A percentile compares a stretch with the other conserved stretches of the same genome.
Evolutionary conservation across 139 green algal genomes (phyloP).

Genomic region (Tetradesmus lagerheimii): DNA sequence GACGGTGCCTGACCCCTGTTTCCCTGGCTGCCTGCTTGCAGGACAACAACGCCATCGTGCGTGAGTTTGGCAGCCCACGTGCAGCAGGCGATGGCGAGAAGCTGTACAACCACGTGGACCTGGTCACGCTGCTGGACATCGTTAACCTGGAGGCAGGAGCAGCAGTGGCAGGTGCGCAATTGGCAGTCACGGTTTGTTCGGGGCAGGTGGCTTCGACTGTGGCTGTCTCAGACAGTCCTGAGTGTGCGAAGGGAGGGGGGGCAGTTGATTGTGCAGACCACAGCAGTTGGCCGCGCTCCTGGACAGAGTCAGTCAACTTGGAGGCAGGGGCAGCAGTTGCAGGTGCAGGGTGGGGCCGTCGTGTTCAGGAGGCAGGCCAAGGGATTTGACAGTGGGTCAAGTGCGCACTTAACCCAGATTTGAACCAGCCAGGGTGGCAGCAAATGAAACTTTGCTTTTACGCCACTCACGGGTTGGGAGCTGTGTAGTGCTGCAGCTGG

Average conservation of each 20-base stretch:
- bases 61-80: conserved; percentile 70
- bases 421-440: no score
- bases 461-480: no score
- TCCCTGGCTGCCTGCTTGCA: conserved; percentile 43
- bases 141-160: conserved; percentile 92
- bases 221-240: no score
- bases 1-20: neutral
- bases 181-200: no score
- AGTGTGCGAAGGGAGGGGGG: no score
- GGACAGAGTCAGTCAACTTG: neutral
- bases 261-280: no score
- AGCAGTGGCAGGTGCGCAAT: conserved; percentile 56
- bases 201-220: neutral
- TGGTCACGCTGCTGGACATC: conserved; percentile 94
- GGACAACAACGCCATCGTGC: conserved; percentile 93
- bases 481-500: no score
- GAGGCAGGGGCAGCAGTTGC: neutral
- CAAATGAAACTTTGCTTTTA: no score
- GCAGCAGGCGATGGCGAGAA: conserved; percentile 56
- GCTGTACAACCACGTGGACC: conserved; percentile 96
- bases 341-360: neutral
- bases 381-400: no score
- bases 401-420: no score
- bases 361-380: no score
- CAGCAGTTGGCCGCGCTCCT: neutral